Base-by-base conservation (phyloP, 129 eudicot genomes). In the Tagetes erecta region DNA sequence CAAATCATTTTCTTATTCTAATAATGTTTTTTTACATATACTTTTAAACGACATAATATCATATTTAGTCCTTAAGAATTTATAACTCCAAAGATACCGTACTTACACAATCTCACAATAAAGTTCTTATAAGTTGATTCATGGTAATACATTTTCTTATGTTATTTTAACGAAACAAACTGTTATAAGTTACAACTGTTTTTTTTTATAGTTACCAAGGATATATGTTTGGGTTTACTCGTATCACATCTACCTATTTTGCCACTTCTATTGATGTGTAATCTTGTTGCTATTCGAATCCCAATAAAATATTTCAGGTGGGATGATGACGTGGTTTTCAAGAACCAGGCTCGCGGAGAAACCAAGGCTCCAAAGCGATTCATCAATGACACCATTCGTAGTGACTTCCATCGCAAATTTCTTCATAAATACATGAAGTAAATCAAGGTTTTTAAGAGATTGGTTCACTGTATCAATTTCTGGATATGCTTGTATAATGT, bases 351-450 rank as follows among this genome's bases (percentile, higher is more conserved):
- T 47, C 83, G 83, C 47, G 83, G 83, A 10, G 83, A 80, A 52
- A 53, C 76, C 34, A 80, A 80, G 76, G 79, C 80, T 67, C 66
- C 80, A 46, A 80, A 80, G 59, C 83, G 83, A 35, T 80, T 80
- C n/a, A 81, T 81, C 78, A 81, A 81, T 14, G 85, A 81, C 76
- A 80, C 85, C 60, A 81, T 81, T n/a, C 81, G 85, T 37, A 81
- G 78, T 1, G 85, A 81, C 71, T 81, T 81, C 65, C 85, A 81
- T 64, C 58, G 85, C 47, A 81, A 81, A 49, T 81, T 81, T 81
- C 85, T 81, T 56, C 85, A 81, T 0, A 81, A 81, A 66, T 81
- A 81, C 78, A 81, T 81, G 85, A 81, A 76, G 78, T 81, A 64
- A 77, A 55, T 41, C 30, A 13, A 8, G 55, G 47, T 38, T 2